Evolutionary conservation across 2,329 filamentous ascomycete species (phyloP).

Genomic region (Cladosporium sp.): DNA sequence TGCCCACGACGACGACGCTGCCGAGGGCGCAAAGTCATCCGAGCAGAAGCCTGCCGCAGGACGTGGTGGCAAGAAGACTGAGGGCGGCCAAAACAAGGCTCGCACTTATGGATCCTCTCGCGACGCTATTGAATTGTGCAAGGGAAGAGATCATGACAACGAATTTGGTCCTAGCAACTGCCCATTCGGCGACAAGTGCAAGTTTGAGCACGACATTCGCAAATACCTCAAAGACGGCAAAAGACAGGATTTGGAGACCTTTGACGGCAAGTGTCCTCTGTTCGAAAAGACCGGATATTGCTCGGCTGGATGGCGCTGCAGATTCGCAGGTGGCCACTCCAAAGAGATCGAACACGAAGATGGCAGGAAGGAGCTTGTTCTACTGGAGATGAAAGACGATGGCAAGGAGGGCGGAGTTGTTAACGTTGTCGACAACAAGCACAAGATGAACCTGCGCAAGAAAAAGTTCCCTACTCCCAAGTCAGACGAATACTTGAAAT

Average conservation of each 20-base stretch:
- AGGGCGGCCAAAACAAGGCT: constrained; percentile 75
- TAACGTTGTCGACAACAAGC: constrained; percentile 66
- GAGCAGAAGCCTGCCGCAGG: constrained; percentile 28
- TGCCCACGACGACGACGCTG: constrained; percentile 33
- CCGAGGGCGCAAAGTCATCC: constrained; percentile 38
- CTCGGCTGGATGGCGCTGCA: constrained; percentile 86
- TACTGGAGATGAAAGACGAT: constrained; percentile 56
- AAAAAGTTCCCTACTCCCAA: constrained; percentile 67
- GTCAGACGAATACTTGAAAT: constrained; percentile 71
- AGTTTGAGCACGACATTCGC: constrained; percentile 76
- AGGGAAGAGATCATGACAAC: constrained; percentile 63
- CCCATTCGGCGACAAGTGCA: constrained; percentile 75
- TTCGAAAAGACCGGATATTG: constrained; percentile 75
- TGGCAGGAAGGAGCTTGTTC: constrained; percentile 75
- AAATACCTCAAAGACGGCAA: constrained; percentile 81
- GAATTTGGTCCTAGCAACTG: constrained; percentile 80
- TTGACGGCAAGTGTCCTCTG: constrained; percentile 75
- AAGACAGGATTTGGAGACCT: constrained; percentile 70
- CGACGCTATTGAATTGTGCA: constrained; percentile 74
- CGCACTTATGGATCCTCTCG: constrained; percentile 76
- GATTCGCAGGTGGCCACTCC: constrained; percentile 84
- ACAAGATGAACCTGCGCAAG: constrained; percentile 72
- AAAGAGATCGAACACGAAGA: constrained; percentile 73
- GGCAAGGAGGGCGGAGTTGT: constrained; percentile 58
- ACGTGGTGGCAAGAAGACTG: constrained; percentile 46